Evolutionary conservation across 2,329 filamentous ascomycete species (phyloP).

Genomic region (Xylaria polymorpha): DNA sequence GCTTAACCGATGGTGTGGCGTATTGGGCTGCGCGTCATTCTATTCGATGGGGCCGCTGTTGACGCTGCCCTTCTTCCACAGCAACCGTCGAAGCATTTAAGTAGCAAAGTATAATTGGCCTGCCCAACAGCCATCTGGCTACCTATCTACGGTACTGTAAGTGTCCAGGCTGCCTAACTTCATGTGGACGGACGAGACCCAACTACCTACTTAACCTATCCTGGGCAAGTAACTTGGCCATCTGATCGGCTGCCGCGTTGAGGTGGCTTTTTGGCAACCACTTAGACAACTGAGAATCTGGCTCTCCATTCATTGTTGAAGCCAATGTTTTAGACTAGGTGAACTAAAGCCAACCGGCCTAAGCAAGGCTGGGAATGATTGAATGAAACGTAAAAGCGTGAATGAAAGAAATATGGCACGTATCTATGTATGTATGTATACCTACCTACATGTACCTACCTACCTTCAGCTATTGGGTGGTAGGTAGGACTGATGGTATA

Average conservation of each 20-base stretch:
- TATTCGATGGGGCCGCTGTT: constrained; percentile 12
- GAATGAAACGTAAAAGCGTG: not conserved
- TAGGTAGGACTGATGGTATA: not conserved
- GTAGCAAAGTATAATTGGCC: constrained; percentile 15
- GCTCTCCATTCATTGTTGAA: not conserved
- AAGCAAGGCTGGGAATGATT: constrained; percentile 1
- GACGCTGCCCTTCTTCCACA: not conserved
- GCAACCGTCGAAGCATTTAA: constrained; percentile 1
- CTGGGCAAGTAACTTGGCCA: not conserved
- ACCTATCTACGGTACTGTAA: not conserved
- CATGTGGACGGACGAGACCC: no score
- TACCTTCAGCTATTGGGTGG: not conserved
- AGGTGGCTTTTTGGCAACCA: not conserved
- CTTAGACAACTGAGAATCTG: not conserved
- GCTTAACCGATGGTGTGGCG: not conserved
- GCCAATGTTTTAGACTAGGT: not conserved
- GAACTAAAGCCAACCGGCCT: not conserved
- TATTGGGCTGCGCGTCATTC: constrained; percentile 12
- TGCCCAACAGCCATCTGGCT: constrained; percentile 16
- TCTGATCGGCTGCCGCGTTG: constrained; percentile 3
- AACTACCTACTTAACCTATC: no score
- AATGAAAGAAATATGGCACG: not conserved
- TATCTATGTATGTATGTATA: not conserved
- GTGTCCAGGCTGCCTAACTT: constrained; percentile 14
- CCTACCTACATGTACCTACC: no score